Percentiles rank a stretch among this genome's conserved stretches.
These are phyloP conservation scores for Microstegium vimineum DNA, from an alignment of 176 grass and related monocot species.

Conservation along the genomic window DNA sequence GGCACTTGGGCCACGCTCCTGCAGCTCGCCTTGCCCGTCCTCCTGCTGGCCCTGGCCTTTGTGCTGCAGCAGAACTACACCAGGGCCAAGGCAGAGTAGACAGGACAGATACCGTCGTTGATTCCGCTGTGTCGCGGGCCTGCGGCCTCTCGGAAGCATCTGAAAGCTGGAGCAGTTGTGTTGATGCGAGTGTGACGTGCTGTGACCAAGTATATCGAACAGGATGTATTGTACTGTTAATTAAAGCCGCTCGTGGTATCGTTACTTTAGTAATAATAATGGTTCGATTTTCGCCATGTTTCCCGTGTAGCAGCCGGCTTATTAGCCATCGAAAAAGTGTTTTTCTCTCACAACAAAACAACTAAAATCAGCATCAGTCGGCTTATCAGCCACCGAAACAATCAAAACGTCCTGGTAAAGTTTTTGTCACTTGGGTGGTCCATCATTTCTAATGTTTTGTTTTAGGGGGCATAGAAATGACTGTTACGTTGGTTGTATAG, in stretches of 20 bases:
- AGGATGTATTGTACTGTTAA: background rate
- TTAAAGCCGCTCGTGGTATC: too few relatives aligned
- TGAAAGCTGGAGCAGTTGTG: background rate
- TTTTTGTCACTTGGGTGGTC: background rate
- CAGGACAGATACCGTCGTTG: background rate
- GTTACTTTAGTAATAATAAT: background rate
- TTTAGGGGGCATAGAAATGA: too few relatives aligned
- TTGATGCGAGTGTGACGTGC: background rate
- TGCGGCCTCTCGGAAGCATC: conserved; percentile 39
- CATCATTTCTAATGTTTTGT: background rate
- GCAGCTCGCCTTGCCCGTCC: conserved; percentile 34
- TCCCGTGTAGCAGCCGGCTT: too few relatives aligned
- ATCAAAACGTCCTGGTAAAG: too few relatives aligned
- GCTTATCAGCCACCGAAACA: too few relatives aligned
- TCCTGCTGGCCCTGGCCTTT: conserved; percentile 41
- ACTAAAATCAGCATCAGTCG: too few relatives aligned
- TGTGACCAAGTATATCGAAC: background rate
- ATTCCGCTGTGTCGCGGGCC: background rate
- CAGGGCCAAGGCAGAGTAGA: conserved; percentile 37
- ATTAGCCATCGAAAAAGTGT: too few relatives aligned
- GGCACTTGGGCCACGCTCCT: too few relatives aligned
- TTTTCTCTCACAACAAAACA: too few relatives aligned
- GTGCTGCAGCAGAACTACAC: conserved; percentile 23
- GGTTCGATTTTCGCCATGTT: background rate
- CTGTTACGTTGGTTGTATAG: too few relatives aligned